These are phyloP conservation scores for Starmera dryadoides DNA, from an alignment of 805 yeast species.

Conservation along the genomic window DNA sequence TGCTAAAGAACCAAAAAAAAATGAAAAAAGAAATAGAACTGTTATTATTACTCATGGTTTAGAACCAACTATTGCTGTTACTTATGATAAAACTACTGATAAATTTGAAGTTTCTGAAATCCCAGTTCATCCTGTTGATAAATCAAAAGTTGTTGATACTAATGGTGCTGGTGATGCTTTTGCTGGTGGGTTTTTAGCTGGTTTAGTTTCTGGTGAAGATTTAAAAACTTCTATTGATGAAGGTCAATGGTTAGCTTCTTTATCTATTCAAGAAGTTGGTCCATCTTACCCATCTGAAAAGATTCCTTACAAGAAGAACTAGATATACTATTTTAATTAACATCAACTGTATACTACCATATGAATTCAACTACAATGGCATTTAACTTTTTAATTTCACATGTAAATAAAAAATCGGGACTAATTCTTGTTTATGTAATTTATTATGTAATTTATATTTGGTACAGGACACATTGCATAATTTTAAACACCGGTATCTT, in stretches of 20 bases:
- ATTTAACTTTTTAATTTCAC: too few species aligned
- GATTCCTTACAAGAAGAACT: conserved; percentile 31
- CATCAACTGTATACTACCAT: neutral
- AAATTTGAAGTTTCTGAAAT: conserved; percentile 40
- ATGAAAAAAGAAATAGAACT: conserved; percentile 63
- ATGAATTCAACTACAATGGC: neutral
- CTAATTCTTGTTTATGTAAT: too few species aligned
- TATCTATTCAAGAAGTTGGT: conserved; percentile 89
- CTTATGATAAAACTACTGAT: conserved; percentile 42
- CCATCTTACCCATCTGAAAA: conserved; percentile 88
- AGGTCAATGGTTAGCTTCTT: conserved; percentile 96
- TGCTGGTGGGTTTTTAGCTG: conserved; percentile 93
- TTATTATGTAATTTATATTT: too few species aligned
- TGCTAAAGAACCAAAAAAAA: conserved; percentile 72
- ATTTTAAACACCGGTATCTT: too few species aligned
- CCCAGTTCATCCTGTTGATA: conserved; percentile 67
- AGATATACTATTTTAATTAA: too few species aligned
- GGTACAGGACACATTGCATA: too few species aligned
- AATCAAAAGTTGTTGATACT: conserved; percentile 73
- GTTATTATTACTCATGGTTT: conserved; percentile 95
- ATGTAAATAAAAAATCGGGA: too few species aligned
- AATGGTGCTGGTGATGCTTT: conserved; percentile 99
- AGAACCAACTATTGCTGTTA: conserved; percentile 79
- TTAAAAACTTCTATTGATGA: conserved; percentile 58
- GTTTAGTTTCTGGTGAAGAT: conserved; percentile 66